Evolutionary conservation across 306 rosid genomes (phyloP), one percentile per base, ranked within the genome.

Genomic region (Fragaria iinumae): DNA sequence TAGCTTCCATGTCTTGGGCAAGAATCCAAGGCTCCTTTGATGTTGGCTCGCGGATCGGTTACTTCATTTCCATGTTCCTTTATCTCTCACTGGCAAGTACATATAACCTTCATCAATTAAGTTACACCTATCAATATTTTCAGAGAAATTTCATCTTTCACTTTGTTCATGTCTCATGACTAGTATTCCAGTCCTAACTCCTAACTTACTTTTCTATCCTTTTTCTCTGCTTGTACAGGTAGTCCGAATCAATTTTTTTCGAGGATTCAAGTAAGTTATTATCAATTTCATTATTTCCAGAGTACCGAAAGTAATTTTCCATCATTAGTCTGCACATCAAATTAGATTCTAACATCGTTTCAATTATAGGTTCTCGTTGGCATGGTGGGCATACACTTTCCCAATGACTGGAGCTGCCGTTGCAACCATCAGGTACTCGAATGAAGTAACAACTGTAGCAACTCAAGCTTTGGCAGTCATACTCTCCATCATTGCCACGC

Each of bases 371-470:
- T 95, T 95, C 72, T 96, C 98, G 0, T 82, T 96, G 72, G 84
- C 99, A 27, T 95, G 99, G 99, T 95, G 99, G 99, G 99, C 97
- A 18, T 96, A 96, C 77, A 96, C 98, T 18, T 96, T 96, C 78
- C 99, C 99, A 45, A 96, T 96, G 99, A 91, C 99, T 20, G 97
- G 93, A 52, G 98, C 99, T 71, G 99, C 99, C 64, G 85, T 89
- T 81, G 98, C 99, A 66, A 87, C 97, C n/a, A 75, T 96, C 55
- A 84, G 82, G 73, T 96, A 96, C 90, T 89, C 99, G 59, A 76
- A 77, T 74, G 81, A 86, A 83, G 92, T 96, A 55, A 86, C 92
- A 29, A 81, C 67, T 69, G 56, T 25, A 11, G 85, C 83, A 16
- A 90, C 98, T 0, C 89, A 84, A 83, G 62, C 86, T 59, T 29